A percentile compares a stretch with the other conserved stretches of the same genome.
phyloP scores from a whole-genome alignment of 1,284 basidiomycete species.

The Wallemia hederae region DNA sequence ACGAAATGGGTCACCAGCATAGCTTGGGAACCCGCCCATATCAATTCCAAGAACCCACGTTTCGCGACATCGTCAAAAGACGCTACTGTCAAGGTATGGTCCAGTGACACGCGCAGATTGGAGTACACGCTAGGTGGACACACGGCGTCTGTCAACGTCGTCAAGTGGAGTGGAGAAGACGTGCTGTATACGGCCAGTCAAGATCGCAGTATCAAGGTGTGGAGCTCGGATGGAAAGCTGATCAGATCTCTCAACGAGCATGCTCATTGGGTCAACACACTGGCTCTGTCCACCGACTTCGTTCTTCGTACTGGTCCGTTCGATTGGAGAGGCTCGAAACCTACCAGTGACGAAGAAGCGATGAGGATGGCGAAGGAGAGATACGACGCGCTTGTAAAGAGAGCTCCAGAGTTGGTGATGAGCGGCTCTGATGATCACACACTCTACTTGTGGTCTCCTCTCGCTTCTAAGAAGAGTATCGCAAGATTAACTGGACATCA shows the following conservation, averaged over 20 bases:
- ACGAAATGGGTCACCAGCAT: slow-evolving; percentile 93
- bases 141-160: slow-evolving; percentile 74
- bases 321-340: slow-evolving; percentile 51
- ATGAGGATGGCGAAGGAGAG: slow-evolving; percentile 19
- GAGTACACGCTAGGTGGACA: slow-evolving; percentile 80
- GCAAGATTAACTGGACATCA: slow-evolving; percentile 80
- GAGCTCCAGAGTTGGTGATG: slow-evolving; percentile 54
- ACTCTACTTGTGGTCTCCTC: slow-evolving; percentile 56
- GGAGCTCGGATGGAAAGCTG: slow-evolving; percentile 32
- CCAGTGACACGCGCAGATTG: slow-evolving; percentile 33
- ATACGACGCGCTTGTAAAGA: slow-evolving; percentile 35
- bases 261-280: slow-evolving; percentile 94
- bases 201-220: slow-evolving; percentile 75
- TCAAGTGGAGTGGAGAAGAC: slow-evolving; percentile 55
- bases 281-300: slow-evolving; percentile 84
- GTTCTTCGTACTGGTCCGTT: slow-evolving; percentile 80
- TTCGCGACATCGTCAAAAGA: slow-evolving; percentile 89
- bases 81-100: slow-evolving; percentile 81
- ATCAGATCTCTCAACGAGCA: slow-evolving; percentile 58
- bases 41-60: slow-evolving; percentile 45
- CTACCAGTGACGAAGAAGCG: slow-evolving; percentile 42
- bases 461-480: slow-evolving; percentile 38
- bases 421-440: slow-evolving; percentile 87
- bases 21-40: slow-evolving; percentile 82
- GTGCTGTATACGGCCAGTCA: slow-evolving; percentile 80